Base-by-base conservation (phyloP, 2,329 filamentous ascomycete species). In the Arthrobotrys pseudoclavata region DNA sequence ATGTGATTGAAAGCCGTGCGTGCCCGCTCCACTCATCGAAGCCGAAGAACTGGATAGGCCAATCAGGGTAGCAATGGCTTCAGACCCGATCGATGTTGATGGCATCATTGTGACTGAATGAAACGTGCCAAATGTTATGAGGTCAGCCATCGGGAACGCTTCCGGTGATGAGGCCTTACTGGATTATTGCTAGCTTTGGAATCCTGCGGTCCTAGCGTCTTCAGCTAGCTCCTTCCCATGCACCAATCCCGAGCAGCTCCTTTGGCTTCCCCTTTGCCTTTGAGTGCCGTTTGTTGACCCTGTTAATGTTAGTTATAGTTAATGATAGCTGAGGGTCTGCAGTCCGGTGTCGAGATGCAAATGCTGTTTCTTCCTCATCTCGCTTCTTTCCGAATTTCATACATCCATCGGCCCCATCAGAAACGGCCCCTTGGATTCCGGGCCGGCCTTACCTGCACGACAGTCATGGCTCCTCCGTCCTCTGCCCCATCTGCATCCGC, bases 91-190 rank as follows among this genome's bases (percentile, higher is more conserved):
- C 71, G 71, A 76, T 76, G 60, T 69, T 70, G 42, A 76, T 76
- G 72, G 67, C 72, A 76, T 70, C 72, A 76, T 76, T 66, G 64
- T 76, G 64, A 66, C 63, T 64, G 71, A 69, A 76, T 76, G 72
- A 76, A 76, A 76, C 66, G 60, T 63, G 66, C 69, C 42, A 74
- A 67, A 45, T 34, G 69, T 55, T 66, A 64, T 69, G 55, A 66
- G 72, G 72, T 63, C 20, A 50, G 71, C 66, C 72, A 70, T 76
- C 72, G 72, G 72, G 72, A 70, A 50, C 55, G 42, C 72, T 61
- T 76, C 72, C 72, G 72, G 72, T 76, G 60, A 62, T 52, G 60
- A 42, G 60, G 66, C 66, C 40, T 70, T 76, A 64, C 72, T 55
- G 52, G 22, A 70, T 76, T 69, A 10, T 18, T 31, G 4, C 50